Base-by-base conservation (phyloP, 2,329 filamentous ascomycete genomes). In the Drechslerella dactyloides region DNA sequence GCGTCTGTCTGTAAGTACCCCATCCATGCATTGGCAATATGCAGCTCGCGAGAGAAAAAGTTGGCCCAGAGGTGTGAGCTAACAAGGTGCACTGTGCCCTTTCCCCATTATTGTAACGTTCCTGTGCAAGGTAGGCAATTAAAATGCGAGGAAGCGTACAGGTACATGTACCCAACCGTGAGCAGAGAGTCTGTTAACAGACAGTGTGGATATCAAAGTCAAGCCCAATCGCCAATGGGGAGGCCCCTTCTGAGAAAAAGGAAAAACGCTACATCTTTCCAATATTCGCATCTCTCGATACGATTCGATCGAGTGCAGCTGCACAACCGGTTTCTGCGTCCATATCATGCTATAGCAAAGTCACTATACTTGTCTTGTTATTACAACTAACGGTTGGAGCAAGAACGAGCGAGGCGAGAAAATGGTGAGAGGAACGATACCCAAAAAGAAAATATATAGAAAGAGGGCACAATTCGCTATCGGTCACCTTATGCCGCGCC, bases 221-320 rank as follows among this genome's bases (percentile, higher is more conserved):
- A 15, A 48, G 19, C 44, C 7, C 44, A 10, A 48, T 54, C 23
- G n/a, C 24, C 27, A 48, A 69, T 58, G 57, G 33, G 24, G 51
- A 69, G 27, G 35, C 57, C 52, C 52, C 44, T 59, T 57, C 21
- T 52, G 27, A 21, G 23, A 40, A 57, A 70, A 70, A 70, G 64
- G 53, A 48, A 52, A 70, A 70, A 55, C 40, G 51, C n/a, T 64
- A 59, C 66, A 70, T 52, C 59, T 63, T 46, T 54, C 54, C 54
- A 70, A 70, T 53, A 58, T 70, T 59, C 51, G 66, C 66, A 70
- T 57, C 58, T 54, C 33, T 33, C 46, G 59, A 70, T 70, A 53
- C 59, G 51, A 64, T 63, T 63, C 37, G 54, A 48, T 48, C 44
- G 44, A 48, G 44, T 48, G 44, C 44, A 48, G 44, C 44, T 48